Evolutionary conservation across 148 eudicot species (phyloP), one percentile per base, ranked within the genome.

Genomic region (Silene conica): DNA sequence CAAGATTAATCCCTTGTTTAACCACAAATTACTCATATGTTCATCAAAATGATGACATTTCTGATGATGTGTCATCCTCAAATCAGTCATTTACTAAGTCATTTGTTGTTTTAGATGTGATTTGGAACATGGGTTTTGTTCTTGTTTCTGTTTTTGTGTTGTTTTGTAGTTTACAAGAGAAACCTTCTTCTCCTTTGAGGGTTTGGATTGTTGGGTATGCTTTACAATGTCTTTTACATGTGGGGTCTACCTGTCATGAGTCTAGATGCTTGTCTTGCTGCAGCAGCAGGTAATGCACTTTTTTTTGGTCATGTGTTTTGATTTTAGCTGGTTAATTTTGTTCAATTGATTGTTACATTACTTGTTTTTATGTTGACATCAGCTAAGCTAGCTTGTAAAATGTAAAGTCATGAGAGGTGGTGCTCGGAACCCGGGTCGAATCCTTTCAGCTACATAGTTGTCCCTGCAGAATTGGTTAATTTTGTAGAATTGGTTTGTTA

Each of bases 81-180:
- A 81, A 75, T 56, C 72, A 83, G 31, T 76, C 74, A 15, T 83
- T 68, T 74, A 82, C 85, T 6, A 85, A 79, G 71, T 85, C 92
- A 68, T 82, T 87, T 78, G 74, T 88, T 50, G 74, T 84, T 68
- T 83, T 90, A 38, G 92, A 88, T 73, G 70, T 88, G 16, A 71
- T 86, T 59, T 88, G 96, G 96, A 88, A 90, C 76, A 74, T 90
- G 69, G 85, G 88, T 12, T 86, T 88, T 78, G 90, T 88, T 15
- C 22, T 85, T 48, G 85, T 90, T 13, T 87, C 92, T 11, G 72
- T 70, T 45, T 77, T 78, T 46, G 87, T 86, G 74, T 78, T 88
- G 9, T 19, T 90, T 20, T 66, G 61, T 25, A 84, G 88, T 9
- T 7, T 84, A 63, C 54, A 57, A 28, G 96, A 88, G 83, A 72